These are phyloP conservation scores for Saccharomycopsis microspora DNA, from an alignment of 805 yeast genomes.

Conservation along the genomic window DNA sequence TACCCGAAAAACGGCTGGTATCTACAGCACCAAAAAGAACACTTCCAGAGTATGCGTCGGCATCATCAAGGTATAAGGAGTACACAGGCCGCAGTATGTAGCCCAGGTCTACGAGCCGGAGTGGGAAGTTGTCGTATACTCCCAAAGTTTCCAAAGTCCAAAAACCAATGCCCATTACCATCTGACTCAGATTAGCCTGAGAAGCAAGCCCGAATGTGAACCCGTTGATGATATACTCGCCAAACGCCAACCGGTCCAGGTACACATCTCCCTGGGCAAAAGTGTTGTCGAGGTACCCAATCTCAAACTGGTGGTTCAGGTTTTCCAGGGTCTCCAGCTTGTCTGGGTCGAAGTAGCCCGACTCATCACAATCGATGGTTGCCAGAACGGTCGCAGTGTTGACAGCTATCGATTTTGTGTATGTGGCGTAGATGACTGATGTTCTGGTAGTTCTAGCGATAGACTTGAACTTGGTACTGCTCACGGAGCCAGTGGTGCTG, in stretches of 20 bases:
- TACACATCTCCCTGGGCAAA: slow-evolving; percentile 37
- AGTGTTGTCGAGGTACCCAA: slow-evolving; percentile 36
- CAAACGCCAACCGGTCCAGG: slow-evolving; percentile 44
- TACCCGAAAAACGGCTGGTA: slow-evolving; percentile 28
- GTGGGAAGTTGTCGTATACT: slow-evolving; percentile 21
- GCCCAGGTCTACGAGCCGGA: slow-evolving; percentile 27
- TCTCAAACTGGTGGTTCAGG: slow-evolving; percentile 23
- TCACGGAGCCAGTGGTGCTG: not conserved
- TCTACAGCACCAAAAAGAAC: slow-evolving; percentile 35
- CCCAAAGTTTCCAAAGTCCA: slow-evolving; percentile 43
- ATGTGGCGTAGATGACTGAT: not conserved
- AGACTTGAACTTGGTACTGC: not conserved
- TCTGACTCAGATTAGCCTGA: slow-evolving; percentile 21
- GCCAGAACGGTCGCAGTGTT: slow-evolving; percentile 1
- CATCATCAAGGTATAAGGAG: slow-evolving; percentile 32
- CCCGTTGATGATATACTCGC: slow-evolving; percentile 7
- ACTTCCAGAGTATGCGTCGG: slow-evolving; percentile 23
- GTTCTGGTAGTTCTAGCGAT: not conserved
- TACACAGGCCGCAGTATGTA: slow-evolving; percentile 29
- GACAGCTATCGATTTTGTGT: not conserved
- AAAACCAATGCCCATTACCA: slow-evolving; percentile 69
- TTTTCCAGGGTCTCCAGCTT: slow-evolving; percentile 26
- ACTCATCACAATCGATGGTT: not conserved
- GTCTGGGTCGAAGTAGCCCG: slow-evolving; percentile 26
- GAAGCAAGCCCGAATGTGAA: slow-evolving; percentile 11